Evolutionary conservation across 2,329 filamentous ascomycete species (phyloP), one percentile per base, ranked within the genome.

Genomic region (Fusarium longipes): DNA sequence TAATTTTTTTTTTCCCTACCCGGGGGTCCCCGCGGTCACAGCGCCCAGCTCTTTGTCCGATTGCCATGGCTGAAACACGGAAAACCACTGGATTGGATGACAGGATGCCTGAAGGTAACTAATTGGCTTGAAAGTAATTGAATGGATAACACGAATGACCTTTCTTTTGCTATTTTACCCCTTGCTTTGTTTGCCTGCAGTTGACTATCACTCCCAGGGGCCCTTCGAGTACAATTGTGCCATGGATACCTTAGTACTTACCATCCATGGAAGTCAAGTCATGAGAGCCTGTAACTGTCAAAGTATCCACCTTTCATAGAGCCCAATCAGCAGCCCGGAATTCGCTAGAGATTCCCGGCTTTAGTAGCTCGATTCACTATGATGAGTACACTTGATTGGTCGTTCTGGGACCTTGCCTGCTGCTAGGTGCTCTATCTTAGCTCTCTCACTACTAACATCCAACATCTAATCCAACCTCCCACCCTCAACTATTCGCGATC

Each of bases 391-490:
- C 39, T 39, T 55, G 32, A 71, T 73, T 73, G 70, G 71, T 45
- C 52, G 45, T 57, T 57, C 40, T 33, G 33, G 35, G 33, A 39
- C 43, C 52, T 32, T 57, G 55, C 53, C 32, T 40, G 24, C 45
- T 63, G 57, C 32, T 40, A 20, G 36, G 55, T 47, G 54, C 67
- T 59, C 53, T 56, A 47, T 58, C 42, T 52, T 39, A 65, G 54
- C 63, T 69, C 66, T 70, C 59, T 72, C 66, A 72, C 64, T 65
- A 67, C 65, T 62, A 62, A 69, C 68, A 64, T 52, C 39, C 45
- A 36, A 45, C 25, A 42, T 42, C 39, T 33, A 39, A 65, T 63
- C 49, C 64, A 70, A 69, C 61, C 61, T 59, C 55, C 36, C 51
- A 63, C 45, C 49, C 56, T 49, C 66, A 57, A 61, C 42, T 53